Conservation (phyloP, 805 yeast genomes). For the Pichia nanzhaoensis region DNA sequence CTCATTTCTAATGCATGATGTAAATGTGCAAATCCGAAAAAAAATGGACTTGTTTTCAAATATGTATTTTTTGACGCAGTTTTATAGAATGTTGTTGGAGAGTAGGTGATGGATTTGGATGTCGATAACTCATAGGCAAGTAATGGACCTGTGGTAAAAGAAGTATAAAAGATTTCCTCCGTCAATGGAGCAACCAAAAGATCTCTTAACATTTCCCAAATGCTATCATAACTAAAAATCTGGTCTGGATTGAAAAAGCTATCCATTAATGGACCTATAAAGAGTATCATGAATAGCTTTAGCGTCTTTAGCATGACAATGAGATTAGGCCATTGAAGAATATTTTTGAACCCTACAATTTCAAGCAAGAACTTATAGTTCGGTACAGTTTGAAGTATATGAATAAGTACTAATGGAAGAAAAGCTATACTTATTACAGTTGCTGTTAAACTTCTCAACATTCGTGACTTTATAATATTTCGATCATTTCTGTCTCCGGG, state of each 20-base stretch:
- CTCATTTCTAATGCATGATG: slow-evolving; percentile 58
- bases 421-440: slow-evolving; percentile 21
- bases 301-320: slow-evolving; percentile 10
- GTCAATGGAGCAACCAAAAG: slow-evolving; percentile 67
- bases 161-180: slow-evolving; percentile 68
- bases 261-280: slow-evolving; percentile 33
- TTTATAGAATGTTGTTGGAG: slow-evolving; percentile 6
- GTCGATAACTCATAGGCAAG: slow-evolving; percentile 6
- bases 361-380: slow-evolving; percentile 3
- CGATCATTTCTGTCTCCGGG: slow-evolving; percentile 36
- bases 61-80: not conserved
- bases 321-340: not conserved
- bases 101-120: slow-evolving; percentile 8
- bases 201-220: slow-evolving; percentile 36
- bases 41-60: slow-evolving; percentile 43
- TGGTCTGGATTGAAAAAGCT: not conserved
- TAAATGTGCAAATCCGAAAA: slow-evolving; percentile 73
- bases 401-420: slow-evolving; percentile 28
- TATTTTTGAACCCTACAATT: slow-evolving; percentile 17
- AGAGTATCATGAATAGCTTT: slow-evolving; percentile 24
- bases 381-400: slow-evolving; percentile 14
- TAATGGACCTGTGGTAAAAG: slow-evolving; percentile 22
- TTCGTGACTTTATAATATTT: slow-evolving; percentile 35
- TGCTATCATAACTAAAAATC: not conserved
- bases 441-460: slow-evolving; percentile 34